Percentiles rank a stretch among this genome's conserved stretches.
phyloP scores from a whole-genome alignment of 352 stramenopile species.

The Phytophthora sp. region DNA sequence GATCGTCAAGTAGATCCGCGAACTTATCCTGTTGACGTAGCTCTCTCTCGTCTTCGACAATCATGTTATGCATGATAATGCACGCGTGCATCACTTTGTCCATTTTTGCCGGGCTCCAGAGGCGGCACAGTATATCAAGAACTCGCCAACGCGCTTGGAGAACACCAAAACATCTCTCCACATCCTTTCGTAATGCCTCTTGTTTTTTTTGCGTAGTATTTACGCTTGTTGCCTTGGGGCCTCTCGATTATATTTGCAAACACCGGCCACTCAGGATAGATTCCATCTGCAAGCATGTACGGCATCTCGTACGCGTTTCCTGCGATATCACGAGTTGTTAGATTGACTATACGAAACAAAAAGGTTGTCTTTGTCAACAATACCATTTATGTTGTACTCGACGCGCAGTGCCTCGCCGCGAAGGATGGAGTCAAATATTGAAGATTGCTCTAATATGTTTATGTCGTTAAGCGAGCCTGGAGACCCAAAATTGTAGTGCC shows the following conservation, averaged over 20 bases:
- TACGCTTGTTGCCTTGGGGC: background rate
- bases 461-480: constrained; percentile 23
- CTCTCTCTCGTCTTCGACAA: background rate
- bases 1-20: background rate
- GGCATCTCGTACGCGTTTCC: constrained; percentile 6
- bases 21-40: background rate
- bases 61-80: too few relatives aligned
- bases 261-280: constrained; percentile 6
- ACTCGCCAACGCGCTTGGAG: too few relatives aligned
- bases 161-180: too few relatives aligned
- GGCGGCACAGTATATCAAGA: background rate
- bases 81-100: background rate
- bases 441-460: constrained; percentile 26
- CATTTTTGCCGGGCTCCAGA: background rate
- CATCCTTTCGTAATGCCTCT: background rate
- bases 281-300: constrained; percentile 20
- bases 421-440: constrained; percentile 10
- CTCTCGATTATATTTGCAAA: background rate
- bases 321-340: background rate
- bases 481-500: constrained; percentile 28
- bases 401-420: background rate
- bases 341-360: background rate
- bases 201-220: background rate
- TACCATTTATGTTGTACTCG: background rate
- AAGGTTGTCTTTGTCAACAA: too few relatives aligned